These are phyloP conservation scores for Brettanomyces bruxellensis DNA, from an alignment of 805 yeast genomes.

Conservation along the genomic window DNA sequence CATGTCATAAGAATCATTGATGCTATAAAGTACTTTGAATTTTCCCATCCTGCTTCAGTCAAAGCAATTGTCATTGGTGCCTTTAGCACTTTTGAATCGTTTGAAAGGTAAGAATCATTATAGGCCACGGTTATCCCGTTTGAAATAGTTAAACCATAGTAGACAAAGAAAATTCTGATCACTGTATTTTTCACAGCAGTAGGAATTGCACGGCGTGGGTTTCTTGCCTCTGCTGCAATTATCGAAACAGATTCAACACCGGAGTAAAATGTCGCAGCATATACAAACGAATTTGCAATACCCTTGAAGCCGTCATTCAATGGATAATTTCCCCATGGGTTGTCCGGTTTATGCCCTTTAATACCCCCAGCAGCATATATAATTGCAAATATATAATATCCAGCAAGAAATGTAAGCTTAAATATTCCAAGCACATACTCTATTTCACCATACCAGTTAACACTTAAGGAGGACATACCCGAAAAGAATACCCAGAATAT, in stretches of 20 bases:
- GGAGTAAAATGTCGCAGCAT: slow-evolving; percentile 11
- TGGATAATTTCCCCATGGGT: slow-evolving; percentile 27
- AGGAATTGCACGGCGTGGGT: slow-evolving; percentile 48
- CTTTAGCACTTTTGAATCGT: slow-evolving; percentile 30
- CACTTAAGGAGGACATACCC: slow-evolving; percentile 40
- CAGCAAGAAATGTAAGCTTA: slow-evolving; percentile 40
- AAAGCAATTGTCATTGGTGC: slow-evolving; percentile 39
- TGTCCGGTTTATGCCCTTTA: slow-evolving; percentile 19
- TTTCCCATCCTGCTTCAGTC: slow-evolving; percentile 34
- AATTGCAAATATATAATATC: slow-evolving; percentile 37
- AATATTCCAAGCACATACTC: slow-evolving; percentile 43
- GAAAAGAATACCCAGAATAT: slow-evolving; percentile 44
- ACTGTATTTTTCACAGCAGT: slow-evolving; percentile 44
- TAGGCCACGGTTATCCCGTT: slow-evolving; percentile 48
- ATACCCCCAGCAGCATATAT: slow-evolving; percentile 30
- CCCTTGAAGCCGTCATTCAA: slow-evolving; percentile 14
- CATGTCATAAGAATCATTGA: slow-evolving; percentile 45
- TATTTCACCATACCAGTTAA: slow-evolving; percentile 44
- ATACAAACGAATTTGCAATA: slow-evolving; percentile 9
- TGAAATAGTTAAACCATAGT: slow-evolving; percentile 39
- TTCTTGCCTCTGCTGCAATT: slow-evolving; percentile 49
- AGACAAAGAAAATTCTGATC: slow-evolving; percentile 41
- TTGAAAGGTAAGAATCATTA: slow-evolving; percentile 35
- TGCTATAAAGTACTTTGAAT: slow-evolving; percentile 31
- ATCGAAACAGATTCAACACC: slow-evolving; percentile 25